A percentile compares a stretch with the other conserved stretches of the same genome.
phyloP scores from a whole-genome alignment of 225 moss, liverwort and hornwort genomes.

The Takakia lepidozioides region DNA sequence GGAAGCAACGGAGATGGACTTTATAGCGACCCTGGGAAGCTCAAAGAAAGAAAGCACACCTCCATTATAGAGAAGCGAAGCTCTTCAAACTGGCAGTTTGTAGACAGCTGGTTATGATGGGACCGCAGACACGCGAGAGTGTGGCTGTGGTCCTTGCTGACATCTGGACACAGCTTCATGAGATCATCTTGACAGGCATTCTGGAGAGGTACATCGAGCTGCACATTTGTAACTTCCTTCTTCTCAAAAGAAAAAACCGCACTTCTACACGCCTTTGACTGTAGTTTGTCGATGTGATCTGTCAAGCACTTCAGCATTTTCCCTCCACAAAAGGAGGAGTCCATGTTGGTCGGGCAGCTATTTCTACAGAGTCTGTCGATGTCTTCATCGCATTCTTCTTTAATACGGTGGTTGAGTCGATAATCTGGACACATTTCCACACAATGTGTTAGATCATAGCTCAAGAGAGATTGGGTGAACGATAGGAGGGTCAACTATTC shows the following conservation, averaged over 20 bases:
- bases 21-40: too few relatives aligned
- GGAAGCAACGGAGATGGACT: too few relatives aligned
- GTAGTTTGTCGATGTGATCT: slow-evolving; percentile 17
- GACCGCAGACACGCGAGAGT: slow-evolving; percentile 21
- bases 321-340: slow-evolving; percentile 29
- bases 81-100: slow-evolving; percentile 26
- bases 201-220: slow-evolving; percentile 31
- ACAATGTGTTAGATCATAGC: too few relatives aligned
- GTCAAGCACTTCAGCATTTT: slow-evolving; percentile 30
- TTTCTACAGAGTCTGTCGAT: slow-evolving; percentile 11
- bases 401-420: slow-evolving; percentile 34
- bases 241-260: slow-evolving; percentile 26
- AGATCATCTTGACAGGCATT: slow-evolving; percentile 25
- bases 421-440: slow-evolving; percentile 18
- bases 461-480: too few relatives aligned
- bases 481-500: too few relatives aligned
- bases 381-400: slow-evolving; percentile 21
- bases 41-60: slow-evolving; percentile 15
- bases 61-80: slow-evolving; percentile 50
- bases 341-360: neutral
- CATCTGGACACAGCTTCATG: slow-evolving; percentile 7
- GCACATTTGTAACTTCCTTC: slow-evolving; percentile 29
- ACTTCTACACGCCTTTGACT: slow-evolving; percentile 21
- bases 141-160: slow-evolving; percentile 20
- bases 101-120: slow-evolving; percentile 14